A percentile compares a stretch with the other conserved stretches of the same genome.
These are phyloP conservation scores for Orbilia quercus DNA, from an alignment of 2,329 filamentous ascomycete genomes.

Conservation along the genomic window DNA sequence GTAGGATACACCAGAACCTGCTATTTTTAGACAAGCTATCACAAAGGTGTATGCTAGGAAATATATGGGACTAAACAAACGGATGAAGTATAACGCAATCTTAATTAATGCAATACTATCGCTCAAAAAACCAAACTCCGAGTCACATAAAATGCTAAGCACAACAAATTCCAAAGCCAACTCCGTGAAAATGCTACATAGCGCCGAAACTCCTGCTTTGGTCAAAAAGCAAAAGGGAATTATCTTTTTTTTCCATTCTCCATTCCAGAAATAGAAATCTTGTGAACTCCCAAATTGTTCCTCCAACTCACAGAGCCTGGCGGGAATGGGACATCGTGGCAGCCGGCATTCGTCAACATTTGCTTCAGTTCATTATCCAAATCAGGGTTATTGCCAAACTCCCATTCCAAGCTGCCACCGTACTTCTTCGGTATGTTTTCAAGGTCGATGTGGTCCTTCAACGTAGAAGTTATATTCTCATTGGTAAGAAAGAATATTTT, in stretches of 20 bases:
- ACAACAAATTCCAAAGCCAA: no score
- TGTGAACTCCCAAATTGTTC: constrained; percentile 6
- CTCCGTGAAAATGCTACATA: no score
- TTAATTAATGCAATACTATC: no score
- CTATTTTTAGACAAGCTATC: no score
- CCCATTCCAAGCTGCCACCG: constrained; percentile 85
- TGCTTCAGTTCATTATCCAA: constrained; percentile 73
- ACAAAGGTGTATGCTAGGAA: no score
- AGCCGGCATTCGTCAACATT: constrained; percentile 20
- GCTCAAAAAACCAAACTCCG: no score
- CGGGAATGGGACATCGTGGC: constrained; percentile 28
- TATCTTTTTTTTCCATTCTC: constrained; percentile 30
- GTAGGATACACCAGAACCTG: no score
- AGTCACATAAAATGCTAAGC: no score
- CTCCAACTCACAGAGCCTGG: constrained; percentile 33
- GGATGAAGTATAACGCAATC: no score
- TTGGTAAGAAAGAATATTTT: constrained; percentile 91
- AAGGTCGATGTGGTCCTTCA: constrained; percentile 82
- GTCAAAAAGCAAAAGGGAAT: no score
- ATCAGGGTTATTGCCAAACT: constrained; percentile 78
- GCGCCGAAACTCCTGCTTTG: no score
- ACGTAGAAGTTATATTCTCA: constrained; percentile 78
- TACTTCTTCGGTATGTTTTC: constrained; percentile 90
- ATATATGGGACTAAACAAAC: no score
- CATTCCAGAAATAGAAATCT: constrained; percentile 15